These are phyloP conservation scores for Saccharomyces paradoxus DNA, from an alignment of 805 yeast species.

Conservation along the genomic window DNA sequence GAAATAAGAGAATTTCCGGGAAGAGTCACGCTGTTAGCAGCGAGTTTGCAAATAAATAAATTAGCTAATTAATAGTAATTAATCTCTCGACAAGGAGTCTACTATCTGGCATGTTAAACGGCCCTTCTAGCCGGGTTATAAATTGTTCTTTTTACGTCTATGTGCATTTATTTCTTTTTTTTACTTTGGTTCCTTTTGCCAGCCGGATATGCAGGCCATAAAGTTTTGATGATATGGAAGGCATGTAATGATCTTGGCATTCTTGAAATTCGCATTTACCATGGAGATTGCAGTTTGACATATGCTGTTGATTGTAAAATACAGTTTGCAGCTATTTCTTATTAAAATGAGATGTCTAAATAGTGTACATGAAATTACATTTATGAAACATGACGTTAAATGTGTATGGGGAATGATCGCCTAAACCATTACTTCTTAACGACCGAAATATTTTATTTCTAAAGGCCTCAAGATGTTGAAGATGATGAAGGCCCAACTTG, in stretches of 20 bases:
- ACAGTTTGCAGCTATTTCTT: background rate
- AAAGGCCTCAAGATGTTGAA: slow-evolving; percentile 54
- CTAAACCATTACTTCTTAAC: slow-evolving; percentile 15
- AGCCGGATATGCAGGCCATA: background rate
- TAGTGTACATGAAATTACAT: background rate
- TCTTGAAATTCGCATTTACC: background rate
- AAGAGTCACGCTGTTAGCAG: background rate
- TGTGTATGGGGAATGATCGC: background rate
- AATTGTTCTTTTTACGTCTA: background rate
- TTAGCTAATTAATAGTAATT: background rate
- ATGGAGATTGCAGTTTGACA: background rate
- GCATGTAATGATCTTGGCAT: background rate
- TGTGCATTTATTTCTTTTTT: background rate
- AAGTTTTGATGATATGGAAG: background rate
- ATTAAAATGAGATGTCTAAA: background rate
- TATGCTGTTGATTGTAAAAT: background rate
- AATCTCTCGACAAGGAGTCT: background rate
- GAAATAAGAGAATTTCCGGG: background rate
- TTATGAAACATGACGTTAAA: background rate
- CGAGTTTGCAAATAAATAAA: background rate
- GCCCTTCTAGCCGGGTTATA: background rate
- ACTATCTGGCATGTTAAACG: background rate
- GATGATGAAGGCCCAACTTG: slow-evolving; percentile 56
- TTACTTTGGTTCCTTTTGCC: background rate
- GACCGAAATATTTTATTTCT: slow-evolving; percentile 58